A percentile compares a stretch with the other conserved stretches of the same genome.
Evolutionary conservation across 371 early-diverging fungal species (phyloP).

Genomic region (Basidiobolus heterosporus): DNA sequence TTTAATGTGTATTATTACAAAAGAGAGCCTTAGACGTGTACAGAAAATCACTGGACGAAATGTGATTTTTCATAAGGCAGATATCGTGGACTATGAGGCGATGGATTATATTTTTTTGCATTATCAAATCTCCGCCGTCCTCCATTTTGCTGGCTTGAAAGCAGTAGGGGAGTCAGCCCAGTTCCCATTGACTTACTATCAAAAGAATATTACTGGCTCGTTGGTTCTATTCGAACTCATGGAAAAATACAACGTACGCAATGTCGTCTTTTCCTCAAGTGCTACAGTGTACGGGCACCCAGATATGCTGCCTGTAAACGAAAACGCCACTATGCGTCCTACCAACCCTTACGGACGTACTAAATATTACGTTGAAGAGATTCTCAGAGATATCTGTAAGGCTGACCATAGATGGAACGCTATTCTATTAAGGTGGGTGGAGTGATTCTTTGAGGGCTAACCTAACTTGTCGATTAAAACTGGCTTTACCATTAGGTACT

Average conservation of each 20-base stretch:
- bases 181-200: conserved; percentile 74
- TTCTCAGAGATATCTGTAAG: conserved; percentile 45
- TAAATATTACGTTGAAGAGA: conserved; percentile 65
- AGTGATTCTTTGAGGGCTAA: too few relatives aligned
- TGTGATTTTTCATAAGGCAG: conserved; percentile 31
- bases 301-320: conserved; percentile 31
- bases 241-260: conserved; percentile 38
- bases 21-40: conserved; percentile 41
- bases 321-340: conserved; percentile 37
- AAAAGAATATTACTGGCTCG: conserved; percentile 70
- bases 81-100: conserved; percentile 23
- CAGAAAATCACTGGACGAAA: conserved; percentile 34
- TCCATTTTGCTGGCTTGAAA: conserved; percentile 86
- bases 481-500: conserved; percentile 29
- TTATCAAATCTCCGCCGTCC: conserved; percentile 43
- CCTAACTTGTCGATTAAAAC: too few relatives aligned
- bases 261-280: conserved; percentile 74
- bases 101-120: conserved; percentile 6
- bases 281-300: conserved; percentile 70
- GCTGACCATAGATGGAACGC: conserved; percentile 42
- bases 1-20: not conserved
- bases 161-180: conserved; percentile 72
- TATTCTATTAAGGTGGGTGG: conserved; percentile 30
- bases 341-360: conserved; percentile 80
- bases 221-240: conserved; percentile 49